Evolutionary conservation across 1,284 basidiomycete genomes (phyloP), one percentile per base, ranked within the genome.

Genomic region (Fomes fomentarius): DNA sequence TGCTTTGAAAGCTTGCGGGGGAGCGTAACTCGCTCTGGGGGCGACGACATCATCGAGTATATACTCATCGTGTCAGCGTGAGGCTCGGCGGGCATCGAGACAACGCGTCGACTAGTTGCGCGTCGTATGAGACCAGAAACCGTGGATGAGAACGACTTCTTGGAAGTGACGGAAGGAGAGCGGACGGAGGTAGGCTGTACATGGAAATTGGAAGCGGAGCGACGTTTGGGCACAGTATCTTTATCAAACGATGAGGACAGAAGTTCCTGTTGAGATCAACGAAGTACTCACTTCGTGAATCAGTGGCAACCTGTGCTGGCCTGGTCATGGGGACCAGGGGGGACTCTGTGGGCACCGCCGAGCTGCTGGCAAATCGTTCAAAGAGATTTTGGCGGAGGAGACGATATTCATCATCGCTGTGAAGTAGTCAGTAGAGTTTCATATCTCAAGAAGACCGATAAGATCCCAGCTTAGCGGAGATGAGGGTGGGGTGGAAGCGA

Each of bases 331-430:
- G 84, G 43, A 90, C 82, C 38, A 89, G 66, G 21, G 86, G 75
- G 12, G 69, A 66, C 68, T 91, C 88, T 39, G 77, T 73, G 17
- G 88, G 87, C 17, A 88, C 74, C 7, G 74, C 63, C 26, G 81
- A 74, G 58, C 73, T 79, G 55, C 75, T 80, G 15, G 87, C 78
- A 60, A 89, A 82, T 50, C 88, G 81, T 64, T 91, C 87, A 59
- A 91, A 91, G 39, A 91, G 72, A 64, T 84, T 88, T 67, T 89
- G 87, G 33, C 89, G 83, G 9, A 91, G 76, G 39, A 90, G 70
- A 48, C 89, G 84, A 67, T 91, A 91, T 66, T 90, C 89, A 62
- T 91, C 87, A 66, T 90, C 86, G 66, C 88, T 91, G 65, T n/a
- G 54, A 15, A 14, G 42, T 17, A 28, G 41, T 47, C 7, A 41